These are phyloP conservation scores for Solanum dulcamara DNA, from an alignment of 257 asterid species.

Conservation along the genomic window DNA sequence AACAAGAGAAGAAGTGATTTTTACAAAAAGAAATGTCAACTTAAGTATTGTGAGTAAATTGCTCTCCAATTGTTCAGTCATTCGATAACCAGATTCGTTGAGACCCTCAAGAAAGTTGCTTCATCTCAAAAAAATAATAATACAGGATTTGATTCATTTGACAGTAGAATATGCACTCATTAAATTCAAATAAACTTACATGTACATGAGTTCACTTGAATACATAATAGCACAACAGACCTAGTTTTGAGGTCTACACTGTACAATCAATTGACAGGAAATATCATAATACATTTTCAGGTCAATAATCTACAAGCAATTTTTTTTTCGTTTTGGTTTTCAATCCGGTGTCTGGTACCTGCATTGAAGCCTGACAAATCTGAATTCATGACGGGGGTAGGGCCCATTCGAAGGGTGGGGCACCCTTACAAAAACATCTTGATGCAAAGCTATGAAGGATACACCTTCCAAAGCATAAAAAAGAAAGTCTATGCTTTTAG, in stretches of 20 bases:
- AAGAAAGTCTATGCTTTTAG: not conserved
- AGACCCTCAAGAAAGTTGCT: not conserved
- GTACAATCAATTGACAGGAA: not conserved
- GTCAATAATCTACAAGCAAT: not conserved
- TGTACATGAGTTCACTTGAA: not conserved
- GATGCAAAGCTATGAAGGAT: not conserved
- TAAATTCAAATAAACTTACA: not conserved
- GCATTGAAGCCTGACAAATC: no score
- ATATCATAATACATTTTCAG: not conserved
- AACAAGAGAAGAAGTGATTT: not conserved
- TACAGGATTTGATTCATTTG: not conserved
- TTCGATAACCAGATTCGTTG: not conserved
- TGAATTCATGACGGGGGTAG: no score
- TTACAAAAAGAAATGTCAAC: not conserved
- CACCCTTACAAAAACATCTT: not conserved
- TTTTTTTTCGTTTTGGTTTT: no score
- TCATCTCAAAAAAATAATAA: not conserved
- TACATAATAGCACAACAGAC: not conserved
- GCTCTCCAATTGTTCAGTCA: no score
- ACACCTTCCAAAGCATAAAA: not conserved
- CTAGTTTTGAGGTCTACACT: not conserved
- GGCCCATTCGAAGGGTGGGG: no score
- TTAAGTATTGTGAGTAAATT: not conserved
- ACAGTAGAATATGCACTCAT: not conserved
- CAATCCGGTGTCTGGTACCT: no score